phyloP scores from a whole-genome alignment of 2,329 filamentous ascomycete genomes.

The Colletotrichum gloeosporioides region DNA sequence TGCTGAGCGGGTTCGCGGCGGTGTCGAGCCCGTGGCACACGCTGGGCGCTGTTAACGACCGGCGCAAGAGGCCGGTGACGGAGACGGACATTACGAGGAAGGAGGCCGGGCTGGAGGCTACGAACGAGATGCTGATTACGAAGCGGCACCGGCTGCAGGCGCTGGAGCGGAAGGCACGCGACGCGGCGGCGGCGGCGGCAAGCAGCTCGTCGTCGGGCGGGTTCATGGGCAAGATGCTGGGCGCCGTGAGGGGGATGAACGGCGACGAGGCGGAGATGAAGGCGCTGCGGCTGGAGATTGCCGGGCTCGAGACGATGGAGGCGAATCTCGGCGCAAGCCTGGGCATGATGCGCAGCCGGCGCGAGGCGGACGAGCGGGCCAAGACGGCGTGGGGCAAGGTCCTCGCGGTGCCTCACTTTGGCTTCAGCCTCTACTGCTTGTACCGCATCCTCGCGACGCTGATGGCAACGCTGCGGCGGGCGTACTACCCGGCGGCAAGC shows the following conservation, averaged over 20 bases:
- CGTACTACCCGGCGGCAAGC: conserved; percentile 45
- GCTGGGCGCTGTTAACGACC: conserved; percentile 66
- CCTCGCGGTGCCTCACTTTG: conserved; percentile 65
- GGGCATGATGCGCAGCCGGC: conserved; percentile 65
- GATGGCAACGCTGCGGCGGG: conserved; percentile 69
- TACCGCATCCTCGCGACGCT: conserved; percentile 80
- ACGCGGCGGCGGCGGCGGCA: conserved; percentile 43
- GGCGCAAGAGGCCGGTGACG: conserved; percentile 62
- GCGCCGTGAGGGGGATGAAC: conserved; percentile 70
- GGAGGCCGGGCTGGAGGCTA: conserved; percentile 78
- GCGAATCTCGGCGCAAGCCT: conserved; percentile 71
- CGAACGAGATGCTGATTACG: conserved; percentile 77
- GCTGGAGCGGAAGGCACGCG: conserved; percentile 66
- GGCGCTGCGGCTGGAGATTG: conserved; percentile 74
- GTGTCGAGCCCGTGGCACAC: conserved; percentile 87
- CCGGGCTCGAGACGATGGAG: conserved; percentile 82
- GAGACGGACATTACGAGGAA: conserved; percentile 80
- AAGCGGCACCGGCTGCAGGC: conserved; percentile 77
- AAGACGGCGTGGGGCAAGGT: conserved; percentile 71
- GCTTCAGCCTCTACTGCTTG: conserved; percentile 82
- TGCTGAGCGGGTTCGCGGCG: conserved; percentile 89
- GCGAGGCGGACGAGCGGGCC: conserved; percentile 69
- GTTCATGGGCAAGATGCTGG: conserved; percentile 77
- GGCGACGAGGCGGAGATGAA: conserved; percentile 64
- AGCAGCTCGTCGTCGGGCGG: conserved; percentile 41